Evolutionary conservation across 2,329 filamentous ascomycete genomes (phyloP).

Genomic region (Colletotrichum nymphaeae): DNA sequence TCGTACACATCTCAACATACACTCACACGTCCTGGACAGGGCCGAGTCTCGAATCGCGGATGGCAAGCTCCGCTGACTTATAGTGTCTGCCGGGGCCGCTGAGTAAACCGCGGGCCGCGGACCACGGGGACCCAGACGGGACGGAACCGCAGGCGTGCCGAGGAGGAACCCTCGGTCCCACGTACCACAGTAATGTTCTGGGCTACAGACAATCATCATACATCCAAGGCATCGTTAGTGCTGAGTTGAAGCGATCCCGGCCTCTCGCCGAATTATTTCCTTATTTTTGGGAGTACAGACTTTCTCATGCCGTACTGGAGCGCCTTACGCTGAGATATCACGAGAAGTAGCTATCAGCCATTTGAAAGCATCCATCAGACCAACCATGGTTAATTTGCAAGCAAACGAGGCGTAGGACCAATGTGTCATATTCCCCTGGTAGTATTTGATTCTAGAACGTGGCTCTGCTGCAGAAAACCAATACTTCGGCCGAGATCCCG

Average conservation of each 20-base stretch:
- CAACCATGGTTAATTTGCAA: not conserved
- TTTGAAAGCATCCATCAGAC: not conserved
- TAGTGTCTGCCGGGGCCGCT: not conserved
- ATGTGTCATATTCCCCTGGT: not conserved
- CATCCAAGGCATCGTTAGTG: too few species aligned
- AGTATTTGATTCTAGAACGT: not conserved
- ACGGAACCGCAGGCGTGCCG: not conserved
- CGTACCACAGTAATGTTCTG: not conserved
- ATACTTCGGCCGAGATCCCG: constrained; percentile 2
- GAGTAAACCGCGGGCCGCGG: not conserved
- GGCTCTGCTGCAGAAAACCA: not conserved
- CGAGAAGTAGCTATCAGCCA: not conserved
- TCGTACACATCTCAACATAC: not conserved
- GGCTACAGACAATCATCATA: too few species aligned
- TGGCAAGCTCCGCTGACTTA: not conserved
- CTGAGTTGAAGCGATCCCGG: too few species aligned
- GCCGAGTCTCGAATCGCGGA: not conserved
- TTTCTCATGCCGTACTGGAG: not conserved
- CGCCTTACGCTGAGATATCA: not conserved
- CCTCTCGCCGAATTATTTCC: too few species aligned
- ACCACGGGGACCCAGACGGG: not conserved
- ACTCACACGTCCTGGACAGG: not conserved
- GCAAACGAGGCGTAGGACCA: not conserved
- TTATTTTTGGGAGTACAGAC: not conserved
- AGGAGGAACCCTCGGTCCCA: not conserved